Base-by-base conservation (phyloP, 441 rosid genomes). In the Adansonia grandidieri region DNA sequence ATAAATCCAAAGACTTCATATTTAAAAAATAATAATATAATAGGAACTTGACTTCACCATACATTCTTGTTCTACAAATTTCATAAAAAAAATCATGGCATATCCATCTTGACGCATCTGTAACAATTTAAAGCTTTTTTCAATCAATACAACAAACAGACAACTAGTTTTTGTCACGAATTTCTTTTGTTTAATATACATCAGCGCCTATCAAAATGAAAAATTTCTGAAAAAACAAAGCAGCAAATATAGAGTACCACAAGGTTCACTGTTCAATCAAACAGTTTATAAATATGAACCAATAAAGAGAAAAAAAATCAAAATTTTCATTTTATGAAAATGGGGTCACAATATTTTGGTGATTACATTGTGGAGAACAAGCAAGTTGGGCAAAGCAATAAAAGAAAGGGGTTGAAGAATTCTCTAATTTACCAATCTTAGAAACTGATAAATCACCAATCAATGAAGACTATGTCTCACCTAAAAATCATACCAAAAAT, bases 211-310 rank as follows among this genome's bases (percentile, higher is more conserved):
- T 51, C 45, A 71, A 32, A 54, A 50, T 50, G 45, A 60, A 9
- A 14, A 24, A 24, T 24, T 50, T 70, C 74, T 50, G 17, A 50
- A 24, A 70, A 74, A 22, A 9, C 20, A n/a, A 74, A 71, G 20
- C 68, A 44, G 32, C 6, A 61, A 60, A 50, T 14, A 15, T 32
- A 63, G 44, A 76, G 71, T 17, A 50, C 73, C 17, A 37, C 50
- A 37, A 76, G 44, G 17, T 64, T 63, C 51, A 76, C n/a, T 75
- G 58, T 75, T 75, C 62, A 75, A 75, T 76, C 64, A 37, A 75
- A 75, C 71, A 64, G 63, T 75, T 48, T 22, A 75, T 10, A 62
- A 22, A 15, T 17, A 75, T 64, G 71, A 75, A 63, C 19, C 9
- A 63, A 28, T 63, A 5, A 3, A 62, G 13, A 60, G 32, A 28